phyloP scores from a whole-genome alignment of 352 stramenopile species.

The Pythium biforme region DNA sequence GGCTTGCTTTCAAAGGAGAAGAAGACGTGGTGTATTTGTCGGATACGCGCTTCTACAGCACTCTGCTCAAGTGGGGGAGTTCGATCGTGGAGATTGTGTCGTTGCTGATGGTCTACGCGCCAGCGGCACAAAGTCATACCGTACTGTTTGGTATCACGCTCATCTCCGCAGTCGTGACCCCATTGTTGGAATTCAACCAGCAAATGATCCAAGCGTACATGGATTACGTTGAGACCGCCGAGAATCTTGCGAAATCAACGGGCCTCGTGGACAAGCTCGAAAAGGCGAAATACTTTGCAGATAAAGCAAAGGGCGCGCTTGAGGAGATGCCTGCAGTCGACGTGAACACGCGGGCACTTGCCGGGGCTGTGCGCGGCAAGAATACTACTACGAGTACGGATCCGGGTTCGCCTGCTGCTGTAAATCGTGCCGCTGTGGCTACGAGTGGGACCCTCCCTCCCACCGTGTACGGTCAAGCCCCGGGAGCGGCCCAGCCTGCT shows the following conservation, averaged over 20 bases:
- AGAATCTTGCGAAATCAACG: constrained; percentile 31
- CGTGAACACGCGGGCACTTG: constrained; percentile 15
- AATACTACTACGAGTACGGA: not conserved
- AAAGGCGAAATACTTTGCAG: constrained; percentile 15
- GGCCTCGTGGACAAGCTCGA: constrained; percentile 26
- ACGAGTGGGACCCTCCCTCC: too few species aligned
- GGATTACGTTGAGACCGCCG: constrained; percentile 40
- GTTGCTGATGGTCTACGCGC: constrained; percentile 36
- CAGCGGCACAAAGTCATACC: constrained; percentile 9
- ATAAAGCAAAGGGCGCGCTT: constrained; percentile 15
- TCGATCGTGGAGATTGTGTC: constrained; percentile 48
- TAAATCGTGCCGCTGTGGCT: not conserved
- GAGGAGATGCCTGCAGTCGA: constrained; percentile 17
- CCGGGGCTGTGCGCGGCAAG: not conserved
- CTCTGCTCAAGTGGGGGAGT: constrained; percentile 48
- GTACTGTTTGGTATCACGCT: constrained; percentile 37
- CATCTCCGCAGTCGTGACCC: constrained; percentile 37
- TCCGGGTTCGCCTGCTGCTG: not conserved
- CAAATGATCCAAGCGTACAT: constrained; percentile 54
- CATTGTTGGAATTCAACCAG: constrained; percentile 54
- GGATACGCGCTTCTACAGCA: constrained; percentile 49
- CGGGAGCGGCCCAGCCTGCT: not conserved
- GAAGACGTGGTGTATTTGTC: constrained; percentile 53
- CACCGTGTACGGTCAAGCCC: not conserved
- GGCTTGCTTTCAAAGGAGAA: constrained; percentile 36